phyloP scores from a whole-genome alignment of 2,329 filamentous ascomycete species.

The Didymella glomerata region DNA sequence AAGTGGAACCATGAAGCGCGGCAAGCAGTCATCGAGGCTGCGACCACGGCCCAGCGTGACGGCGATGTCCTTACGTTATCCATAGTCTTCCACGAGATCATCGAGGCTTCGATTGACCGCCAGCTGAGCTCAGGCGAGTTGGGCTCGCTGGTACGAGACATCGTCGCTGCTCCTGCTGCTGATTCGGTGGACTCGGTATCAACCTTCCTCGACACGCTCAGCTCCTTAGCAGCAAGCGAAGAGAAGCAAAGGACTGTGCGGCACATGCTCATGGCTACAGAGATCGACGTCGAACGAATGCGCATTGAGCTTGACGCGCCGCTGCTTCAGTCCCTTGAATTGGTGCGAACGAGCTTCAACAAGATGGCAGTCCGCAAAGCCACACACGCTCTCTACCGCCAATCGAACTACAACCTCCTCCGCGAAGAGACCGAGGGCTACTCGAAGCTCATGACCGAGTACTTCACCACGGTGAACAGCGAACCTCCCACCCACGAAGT shows the following conservation, averaged over 20 bases:
- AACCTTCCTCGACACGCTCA: constrained; percentile 83
- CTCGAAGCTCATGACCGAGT: constrained; percentile 92
- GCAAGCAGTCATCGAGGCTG: constrained; percentile 71
- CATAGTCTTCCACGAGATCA: constrained; percentile 83
- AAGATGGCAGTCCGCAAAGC: constrained; percentile 86
- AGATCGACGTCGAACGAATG: constrained; percentile 75
- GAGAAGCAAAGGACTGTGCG: constrained; percentile 66
- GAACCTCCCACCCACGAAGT: constrained; percentile 77
- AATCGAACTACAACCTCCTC: constrained; percentile 95
- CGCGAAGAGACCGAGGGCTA: constrained; percentile 97
- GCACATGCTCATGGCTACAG: constrained; percentile 75
- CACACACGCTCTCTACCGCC: constrained; percentile 91
- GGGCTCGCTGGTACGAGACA: constrained; percentile 76
- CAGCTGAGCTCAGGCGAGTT: constrained; percentile 73
- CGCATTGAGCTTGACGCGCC: constrained; percentile 83
- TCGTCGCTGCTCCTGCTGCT: constrained; percentile 64
- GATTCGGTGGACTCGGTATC: constrained; percentile 60
- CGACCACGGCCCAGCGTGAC: constrained; percentile 69
- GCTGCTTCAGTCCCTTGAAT: constrained; percentile 75
- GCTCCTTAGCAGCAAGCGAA: constrained; percentile 78
- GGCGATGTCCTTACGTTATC: constrained; percentile 75
- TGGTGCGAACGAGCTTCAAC: constrained; percentile 86
- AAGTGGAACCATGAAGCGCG: constrained; percentile 75
- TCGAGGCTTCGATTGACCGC: constrained; percentile 75
- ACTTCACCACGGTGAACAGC: constrained; percentile 85